phyloP scores from a whole-genome alignment of 2,329 filamentous ascomycete genomes.

The Neonectria magnoliae region DNA sequence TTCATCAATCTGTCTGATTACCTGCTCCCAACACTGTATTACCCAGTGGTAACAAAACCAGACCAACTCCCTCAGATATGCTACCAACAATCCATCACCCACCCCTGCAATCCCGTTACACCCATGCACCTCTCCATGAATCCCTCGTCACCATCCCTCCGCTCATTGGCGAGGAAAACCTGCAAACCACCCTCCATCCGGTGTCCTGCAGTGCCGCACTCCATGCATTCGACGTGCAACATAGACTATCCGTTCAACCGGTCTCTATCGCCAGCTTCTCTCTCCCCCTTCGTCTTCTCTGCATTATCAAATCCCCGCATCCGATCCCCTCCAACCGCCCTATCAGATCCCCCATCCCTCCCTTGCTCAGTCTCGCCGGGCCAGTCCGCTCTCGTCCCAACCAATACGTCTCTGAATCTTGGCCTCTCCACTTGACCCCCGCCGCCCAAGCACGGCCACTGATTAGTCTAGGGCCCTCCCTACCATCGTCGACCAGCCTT shows the following conservation, averaged over 20 bases:
- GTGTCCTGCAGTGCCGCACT: neutral
- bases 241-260: neutral
- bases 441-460: neutral
- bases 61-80: neutral
- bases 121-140: conserved; percentile 1
- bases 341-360: neutral
- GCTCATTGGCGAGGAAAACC: neutral
- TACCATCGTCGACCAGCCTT: neutral
- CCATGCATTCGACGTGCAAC: neutral
- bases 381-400: neutral
- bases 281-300: neutral
- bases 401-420: neutral
- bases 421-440: neutral
- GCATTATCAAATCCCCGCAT: conserved; percentile 1
- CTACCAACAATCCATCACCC: neutral
- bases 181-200: neutral
- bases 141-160: neutral
- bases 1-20: too few species aligned
- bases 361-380: neutral
- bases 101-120: neutral
- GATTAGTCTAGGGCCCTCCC: neutral
- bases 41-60: neutral
- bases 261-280: neutral
- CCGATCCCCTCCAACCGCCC: neutral
- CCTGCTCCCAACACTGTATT: neutral